Base-by-base conservation (phyloP, 139 green algal species). In the Chlorella sp. region DNA sequence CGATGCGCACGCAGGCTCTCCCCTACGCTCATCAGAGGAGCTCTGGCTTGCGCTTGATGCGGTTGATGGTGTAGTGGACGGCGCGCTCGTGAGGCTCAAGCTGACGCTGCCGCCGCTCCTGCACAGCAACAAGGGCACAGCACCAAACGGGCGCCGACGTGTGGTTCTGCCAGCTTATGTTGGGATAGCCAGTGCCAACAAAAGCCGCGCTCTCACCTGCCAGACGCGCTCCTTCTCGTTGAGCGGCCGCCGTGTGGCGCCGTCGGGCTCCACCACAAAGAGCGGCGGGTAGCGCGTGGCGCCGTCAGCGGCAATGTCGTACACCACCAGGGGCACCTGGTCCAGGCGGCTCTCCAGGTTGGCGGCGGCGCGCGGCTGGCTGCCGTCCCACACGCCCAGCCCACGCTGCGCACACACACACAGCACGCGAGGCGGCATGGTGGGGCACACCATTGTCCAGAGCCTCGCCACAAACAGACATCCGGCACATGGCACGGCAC, bases 201-300 rank as follows among this genome's bases (percentile, higher is more conserved):
- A 17, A 55, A 55, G 10, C 42, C 42, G 10, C 17, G 10, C 42
- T 24, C 77, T n/a, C 64, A 80, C 78, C 59, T 84, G 78, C 36
- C 59, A 78, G 20, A 84, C 78, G 31, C 67, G 31, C 66, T 84
- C 78, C 60, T 84, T 70, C 71, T 78, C 63, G 66, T 78, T 80
- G 3, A 84, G 59, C 1, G 70, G 66, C 32, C 78, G 72, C 61
- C 27, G 61, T 2, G 20, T 59, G 26, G 63, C 3, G 32, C 64
- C 70, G 29, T 71, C 34, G 17, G 20, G 30, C 1, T 72, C 66
- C 20, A 75, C 70, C 20, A 84, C 78, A 35, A 73, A 72, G 49
- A 73, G 60, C 22, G 78, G 74, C 27, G 78, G 78, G 61, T 80
- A 77, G 23, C 67, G 30, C 0, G 78, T 84, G 26, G 70, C 26